Conservation (phyloP, 164 flowering plant genomes). For the Nymphaea thermarum region DNA sequence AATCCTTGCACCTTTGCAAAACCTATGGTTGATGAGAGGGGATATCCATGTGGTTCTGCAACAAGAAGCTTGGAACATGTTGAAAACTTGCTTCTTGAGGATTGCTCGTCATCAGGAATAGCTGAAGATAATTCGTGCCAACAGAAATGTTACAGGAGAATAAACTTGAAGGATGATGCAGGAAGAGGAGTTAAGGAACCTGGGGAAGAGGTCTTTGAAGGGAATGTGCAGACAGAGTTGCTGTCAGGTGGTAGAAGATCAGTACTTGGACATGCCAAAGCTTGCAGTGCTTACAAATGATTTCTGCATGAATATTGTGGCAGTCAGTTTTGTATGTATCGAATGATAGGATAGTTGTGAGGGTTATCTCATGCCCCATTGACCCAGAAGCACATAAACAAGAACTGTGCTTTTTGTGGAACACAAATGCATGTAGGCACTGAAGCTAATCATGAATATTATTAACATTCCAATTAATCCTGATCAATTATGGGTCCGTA, state of each 20-base stretch:
- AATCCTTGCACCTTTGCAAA: slow-evolving; percentile 36
- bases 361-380: background rate
- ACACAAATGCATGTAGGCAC: too few species aligned
- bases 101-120: slow-evolving; percentile 23
- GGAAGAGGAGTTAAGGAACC: slow-evolving; percentile 12
- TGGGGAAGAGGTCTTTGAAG: slow-evolving; percentile 10
- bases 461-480: too few species aligned
- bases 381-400: background rate
- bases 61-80: background rate
- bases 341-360: background rate
- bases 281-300: slow-evolving; percentile 4
- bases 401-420: too few species aligned
- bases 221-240: slow-evolving; percentile 6
- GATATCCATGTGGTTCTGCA: slow-evolving; percentile 11
- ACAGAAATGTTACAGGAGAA: slow-evolving; percentile 29
- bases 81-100: slow-evolving; percentile 23
- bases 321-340: background rate
- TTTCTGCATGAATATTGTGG: background rate
- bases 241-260: slow-evolving; percentile 10
- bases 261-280: slow-evolving; percentile 10
- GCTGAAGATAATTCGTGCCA: slow-evolving; percentile 18
- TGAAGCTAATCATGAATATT: too few species aligned
- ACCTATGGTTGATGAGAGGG: slow-evolving; percentile 32
- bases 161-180: slow-evolving; percentile 23
- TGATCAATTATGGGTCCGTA: too few species aligned